Evolutionary conservation across 169 alveolate species (phyloP), one percentile per base, ranked within the genome.

Genomic region (Cryptosporidium parvum): DNA sequence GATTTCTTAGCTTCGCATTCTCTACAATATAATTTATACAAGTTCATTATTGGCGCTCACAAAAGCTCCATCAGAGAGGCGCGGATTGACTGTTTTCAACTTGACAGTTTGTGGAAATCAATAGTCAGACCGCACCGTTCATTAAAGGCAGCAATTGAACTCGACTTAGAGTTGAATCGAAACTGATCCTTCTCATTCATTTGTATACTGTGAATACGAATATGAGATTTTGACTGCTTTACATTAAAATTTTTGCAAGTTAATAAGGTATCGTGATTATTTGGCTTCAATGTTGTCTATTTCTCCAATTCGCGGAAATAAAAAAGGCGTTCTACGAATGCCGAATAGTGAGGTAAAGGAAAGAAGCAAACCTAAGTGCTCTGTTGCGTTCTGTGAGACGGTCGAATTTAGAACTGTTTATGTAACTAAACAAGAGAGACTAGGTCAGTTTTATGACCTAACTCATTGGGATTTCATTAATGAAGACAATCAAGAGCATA

Each of bases 341-440:
- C 44, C 89, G 1, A 33, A 21, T 44, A 42, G 44, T 21, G 51
- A 51, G 35, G 53, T 31, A n/a, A 80, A 48, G 29, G 44, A 39
- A 42, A 37, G 37, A 58, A 44, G 29, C 33, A 80, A 67, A 26
- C 75, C 89, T 5, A 80, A 58, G 26, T 80, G 72, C 39, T 80
- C 89, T n/a, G 89, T 80, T 59, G 89, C 89, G 21, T 80, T 80
- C 62, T 59, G 80, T 65, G 89, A 80, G 67, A 80, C 89, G 5
- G 89, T 80, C 18, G 89, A 80, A 48, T 80, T 62, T 33, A 59
- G 89, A 62, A 80, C 89, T 12, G 75, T 80, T 26, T 80, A 80
- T 62, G 89, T 80, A 5, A 62, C 89, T 8, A 59, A 51, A 21
- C 73, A 62, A 62, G 89, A 80, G n/a, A 80, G 89, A 65, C 45